phyloP scores from a whole-genome alignment of 1,284 basidiomycete species.

The Psilocybe mexicana region DNA sequence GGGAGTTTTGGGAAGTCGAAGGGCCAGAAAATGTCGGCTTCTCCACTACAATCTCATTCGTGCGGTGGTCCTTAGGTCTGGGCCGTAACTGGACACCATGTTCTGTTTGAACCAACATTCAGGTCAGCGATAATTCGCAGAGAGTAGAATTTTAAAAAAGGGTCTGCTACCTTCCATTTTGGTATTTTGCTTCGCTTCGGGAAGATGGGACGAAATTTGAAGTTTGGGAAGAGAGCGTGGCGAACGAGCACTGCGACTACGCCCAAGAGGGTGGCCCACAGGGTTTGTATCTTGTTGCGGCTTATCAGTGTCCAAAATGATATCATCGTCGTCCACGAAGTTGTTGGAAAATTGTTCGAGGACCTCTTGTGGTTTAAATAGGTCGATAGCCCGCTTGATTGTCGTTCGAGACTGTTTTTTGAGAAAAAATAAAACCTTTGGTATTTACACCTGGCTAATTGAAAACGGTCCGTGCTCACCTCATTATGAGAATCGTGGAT shows the following conservation, averaged over 20 bases:
- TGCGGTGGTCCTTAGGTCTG: neutral
- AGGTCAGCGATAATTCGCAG: too few relatives aligned
- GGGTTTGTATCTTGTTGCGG: too few relatives aligned
- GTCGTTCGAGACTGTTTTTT: constrained; percentile 12
- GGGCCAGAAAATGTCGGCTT: neutral
- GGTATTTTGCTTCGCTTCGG: neutral
- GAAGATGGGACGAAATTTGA: neutral
- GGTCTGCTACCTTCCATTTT: too few relatives aligned
- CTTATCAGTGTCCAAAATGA: neutral
- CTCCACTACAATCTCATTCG: neutral
- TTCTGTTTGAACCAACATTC: too few relatives aligned
- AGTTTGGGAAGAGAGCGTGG: neutral
- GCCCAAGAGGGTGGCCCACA: too few relatives aligned
- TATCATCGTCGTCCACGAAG: neutral
- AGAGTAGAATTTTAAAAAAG: too few relatives aligned
- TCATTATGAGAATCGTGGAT: constrained; percentile 15
- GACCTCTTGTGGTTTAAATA: constrained; percentile 17
- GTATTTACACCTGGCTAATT: too few relatives aligned
- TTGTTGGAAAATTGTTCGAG: constrained; percentile 16
- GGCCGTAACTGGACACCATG: too few relatives aligned
- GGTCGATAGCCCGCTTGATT: constrained; percentile 13
- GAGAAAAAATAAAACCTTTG: too few relatives aligned
- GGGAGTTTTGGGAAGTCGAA: neutral
- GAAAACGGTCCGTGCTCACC: constrained; percentile 3
- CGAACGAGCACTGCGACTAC: neutral